Percentiles rank a stretch among this genome's conserved stretches.
Conservation (phyloP, 768 basidiomycete genomes). For the Pisolithus albus region DNA sequence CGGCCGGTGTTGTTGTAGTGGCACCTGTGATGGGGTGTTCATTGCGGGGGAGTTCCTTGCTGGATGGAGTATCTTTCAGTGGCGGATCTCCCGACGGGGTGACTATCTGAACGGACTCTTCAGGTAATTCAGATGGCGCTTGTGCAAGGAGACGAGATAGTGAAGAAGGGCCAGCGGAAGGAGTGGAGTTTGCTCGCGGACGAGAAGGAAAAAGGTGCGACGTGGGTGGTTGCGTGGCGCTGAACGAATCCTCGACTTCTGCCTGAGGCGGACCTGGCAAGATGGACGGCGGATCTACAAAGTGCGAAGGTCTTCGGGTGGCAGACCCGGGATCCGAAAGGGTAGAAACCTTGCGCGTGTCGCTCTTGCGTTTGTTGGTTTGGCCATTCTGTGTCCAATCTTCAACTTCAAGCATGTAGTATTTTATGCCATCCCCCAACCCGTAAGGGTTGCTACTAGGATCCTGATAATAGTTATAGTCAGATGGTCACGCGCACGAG, state of each 20-base stretch:
- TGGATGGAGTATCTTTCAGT: constrained; percentile 7
- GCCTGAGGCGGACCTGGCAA: constrained; percentile 60
- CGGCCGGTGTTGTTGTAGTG: constrained; percentile 31
- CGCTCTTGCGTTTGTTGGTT: constrained; percentile 51
- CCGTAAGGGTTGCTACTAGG: constrained; percentile 84
- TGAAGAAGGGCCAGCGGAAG: constrained; percentile 68
- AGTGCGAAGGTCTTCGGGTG: constrained; percentile 19
- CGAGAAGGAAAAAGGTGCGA: constrained; percentile 62
- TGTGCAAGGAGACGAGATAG: constrained; percentile 75
- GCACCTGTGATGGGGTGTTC: constrained; percentile 4
- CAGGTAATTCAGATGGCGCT: constrained; percentile 38
- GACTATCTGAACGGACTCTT: constrained; percentile 27
- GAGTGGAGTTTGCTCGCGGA: constrained; percentile 58
- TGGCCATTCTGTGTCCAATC: constrained; percentile 79
- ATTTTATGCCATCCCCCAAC: constrained; percentile 83
- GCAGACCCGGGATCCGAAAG: constrained; percentile 35
- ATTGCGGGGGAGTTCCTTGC: constrained; percentile 17
- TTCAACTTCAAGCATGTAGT: constrained; percentile 90
- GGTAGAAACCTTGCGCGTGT: constrained; percentile 43
- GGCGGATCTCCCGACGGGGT: constrained; percentile 24
- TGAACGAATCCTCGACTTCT: constrained; percentile 70
- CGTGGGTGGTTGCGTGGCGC: constrained; percentile 56
- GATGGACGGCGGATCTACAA: constrained; percentile 14
- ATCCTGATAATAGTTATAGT: constrained; percentile 41
- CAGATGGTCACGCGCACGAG: neutral